Conservation (phyloP, 805 yeast genomes). For the Pichia nanzhaoensis region DNA sequence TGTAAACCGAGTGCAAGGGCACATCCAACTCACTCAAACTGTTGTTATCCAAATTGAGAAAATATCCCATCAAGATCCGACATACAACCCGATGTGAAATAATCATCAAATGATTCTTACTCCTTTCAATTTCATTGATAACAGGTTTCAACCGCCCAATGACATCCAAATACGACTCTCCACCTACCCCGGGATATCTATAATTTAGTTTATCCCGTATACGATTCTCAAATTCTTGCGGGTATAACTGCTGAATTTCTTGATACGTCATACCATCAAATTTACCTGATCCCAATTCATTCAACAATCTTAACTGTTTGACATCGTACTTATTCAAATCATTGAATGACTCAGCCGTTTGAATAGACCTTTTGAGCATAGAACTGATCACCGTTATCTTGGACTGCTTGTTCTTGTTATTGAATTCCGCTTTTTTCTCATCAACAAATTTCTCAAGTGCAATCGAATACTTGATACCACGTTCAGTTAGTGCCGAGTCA, state of each 20-base stretch:
- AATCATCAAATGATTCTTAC: conserved; percentile 76
- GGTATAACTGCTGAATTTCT: conserved; percentile 66
- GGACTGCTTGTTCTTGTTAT: too few relatives aligned
- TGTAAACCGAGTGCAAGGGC: conserved; percentile 85
- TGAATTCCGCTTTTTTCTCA: conserved; percentile 59
- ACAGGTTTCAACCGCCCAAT: conserved; percentile 83
- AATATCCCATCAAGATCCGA: conserved; percentile 80
- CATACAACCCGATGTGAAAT: conserved; percentile 90
- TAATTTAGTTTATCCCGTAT: conserved; percentile 72
- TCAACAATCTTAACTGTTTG: conserved; percentile 87
- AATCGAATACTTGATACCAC: conserved; percentile 70
- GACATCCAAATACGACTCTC: conserved; percentile 92
- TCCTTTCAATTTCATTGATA: conserved; percentile 87
- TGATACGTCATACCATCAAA: conserved; percentile 91
- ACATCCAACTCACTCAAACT: conserved; percentile 86
- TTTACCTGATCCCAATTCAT: conserved; percentile 89
- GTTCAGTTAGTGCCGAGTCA: conserved; percentile 69
- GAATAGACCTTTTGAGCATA: conserved; percentile 70
- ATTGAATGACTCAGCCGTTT: conserved; percentile 75
- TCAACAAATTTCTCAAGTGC: conserved; percentile 72
- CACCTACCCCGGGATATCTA: conserved; percentile 95
- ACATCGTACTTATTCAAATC: conserved; percentile 49
- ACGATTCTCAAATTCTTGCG: conserved; percentile 75
- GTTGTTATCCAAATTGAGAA: conserved; percentile 72
- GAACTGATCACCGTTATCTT: conserved; percentile 69